These are phyloP conservation scores for Ceratocystis huliohia DNA, from an alignment of 2,329 filamentous ascomycete genomes.

Conservation along the genomic window DNA sequence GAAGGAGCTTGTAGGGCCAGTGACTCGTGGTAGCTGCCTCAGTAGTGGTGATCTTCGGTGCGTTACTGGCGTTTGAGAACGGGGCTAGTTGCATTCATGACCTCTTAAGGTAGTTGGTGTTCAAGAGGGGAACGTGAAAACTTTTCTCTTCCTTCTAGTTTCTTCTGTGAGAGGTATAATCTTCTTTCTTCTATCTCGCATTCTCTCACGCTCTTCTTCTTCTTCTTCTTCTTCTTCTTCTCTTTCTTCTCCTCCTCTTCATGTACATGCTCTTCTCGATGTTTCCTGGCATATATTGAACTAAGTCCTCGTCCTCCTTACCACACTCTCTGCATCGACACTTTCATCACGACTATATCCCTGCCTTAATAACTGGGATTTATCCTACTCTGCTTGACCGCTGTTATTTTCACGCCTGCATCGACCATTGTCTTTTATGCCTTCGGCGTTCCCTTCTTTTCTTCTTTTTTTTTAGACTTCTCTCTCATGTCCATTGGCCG, in stretches of 20 bases:
- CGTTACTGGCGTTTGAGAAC: neutral
- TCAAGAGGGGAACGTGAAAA: constrained; percentile 5
- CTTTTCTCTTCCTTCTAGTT: neutral
- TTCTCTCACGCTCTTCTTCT: neutral
- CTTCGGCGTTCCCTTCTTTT: neutral
- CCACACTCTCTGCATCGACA: neutral
- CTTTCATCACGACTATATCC: neutral
- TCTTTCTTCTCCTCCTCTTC: neutral
- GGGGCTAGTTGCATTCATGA: neutral
- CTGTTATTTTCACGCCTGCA: neutral
- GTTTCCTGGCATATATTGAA: neutral
- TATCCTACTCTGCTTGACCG: constrained; percentile 1
- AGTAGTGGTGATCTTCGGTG: neutral
- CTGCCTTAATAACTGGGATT: neutral
- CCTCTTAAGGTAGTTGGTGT: neutral
- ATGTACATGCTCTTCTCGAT: neutral
- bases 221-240: neutral
- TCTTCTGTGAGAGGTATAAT: neutral
- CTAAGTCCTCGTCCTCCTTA: neutral
- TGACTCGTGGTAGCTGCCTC: neutral
- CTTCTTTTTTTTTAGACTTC: neutral
- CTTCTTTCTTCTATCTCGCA: neutral
- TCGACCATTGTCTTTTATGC: constrained; percentile 4
- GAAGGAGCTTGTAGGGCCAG: neutral
- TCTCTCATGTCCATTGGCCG: neutral